phyloP scores from a whole-genome alignment of 352 stramenopile species.

The Pythium sp. region DNA sequence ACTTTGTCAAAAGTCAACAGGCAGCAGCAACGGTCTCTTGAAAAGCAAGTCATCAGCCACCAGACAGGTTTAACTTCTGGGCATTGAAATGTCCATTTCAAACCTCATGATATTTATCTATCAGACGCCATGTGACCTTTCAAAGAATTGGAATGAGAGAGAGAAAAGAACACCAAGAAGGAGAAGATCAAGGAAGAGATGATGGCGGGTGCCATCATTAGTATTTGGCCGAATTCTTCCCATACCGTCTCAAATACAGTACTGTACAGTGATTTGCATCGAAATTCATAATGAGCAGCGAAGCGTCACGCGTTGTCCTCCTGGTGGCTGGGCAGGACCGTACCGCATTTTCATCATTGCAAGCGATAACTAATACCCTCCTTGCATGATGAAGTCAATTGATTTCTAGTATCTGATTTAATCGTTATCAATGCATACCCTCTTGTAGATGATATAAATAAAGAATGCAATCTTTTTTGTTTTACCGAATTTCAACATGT shows the following conservation, averaged over 20 bases:
- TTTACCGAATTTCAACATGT: background rate
- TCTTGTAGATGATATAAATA: background rate
- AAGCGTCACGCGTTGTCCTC: background rate
- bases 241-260: background rate
- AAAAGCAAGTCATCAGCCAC: too few relatives aligned
- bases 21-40: too few relatives aligned
- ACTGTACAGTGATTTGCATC: background rate
- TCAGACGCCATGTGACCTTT: background rate
- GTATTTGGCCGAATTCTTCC: background rate
- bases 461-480: background rate
- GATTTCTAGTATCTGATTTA: too few relatives aligned
- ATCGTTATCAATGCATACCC: background rate
- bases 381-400: too few relatives aligned
- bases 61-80: too few relatives aligned
- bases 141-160: background rate
- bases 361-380: too few relatives aligned
- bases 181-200: background rate
- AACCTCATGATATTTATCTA: background rate
- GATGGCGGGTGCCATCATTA: background rate
- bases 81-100: background rate
- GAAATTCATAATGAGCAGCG: background rate
- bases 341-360: too few relatives aligned
- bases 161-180: background rate
- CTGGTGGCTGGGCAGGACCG: background rate
- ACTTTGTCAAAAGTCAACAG: background rate